Base-by-base conservation (phyloP, 2,329 filamentous ascomycete species). In the Fusarium transvaalense region DNA sequence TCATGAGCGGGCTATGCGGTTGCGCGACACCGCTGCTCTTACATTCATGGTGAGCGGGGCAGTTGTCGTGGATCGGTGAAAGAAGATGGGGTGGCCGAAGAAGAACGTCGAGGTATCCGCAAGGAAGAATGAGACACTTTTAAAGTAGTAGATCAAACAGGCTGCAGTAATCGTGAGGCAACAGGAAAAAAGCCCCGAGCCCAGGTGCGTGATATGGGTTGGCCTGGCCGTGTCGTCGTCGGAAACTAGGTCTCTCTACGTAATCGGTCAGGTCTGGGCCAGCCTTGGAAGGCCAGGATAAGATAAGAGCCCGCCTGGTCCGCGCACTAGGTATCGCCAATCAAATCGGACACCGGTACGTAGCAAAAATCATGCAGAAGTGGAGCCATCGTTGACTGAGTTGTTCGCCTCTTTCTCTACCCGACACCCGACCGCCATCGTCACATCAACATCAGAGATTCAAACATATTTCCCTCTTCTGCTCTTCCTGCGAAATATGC, bases 341-440 rank as follows among this genome's bases (percentile, higher is more conserved):
- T 78, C 71, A 78, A 45, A 51, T 55, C 62, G 46, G 43, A 61
- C 64, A 61, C 60, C 56, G 60, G 71, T 61, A 66, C 69, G 66
- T 73, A 73, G 74, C 71, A 69, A 75, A 76, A 76, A 75, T 77
- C 74, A 78, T 77, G 72, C 72, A 74, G 66, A 75, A 62, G 66
- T 71, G 65, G 71, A 65, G 66, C 68, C 66, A 62, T 62, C 29
- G n/a, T 62, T 55, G 52, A 55, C 39, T 62, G 57, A 62, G 48
- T 70, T 64, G 61, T 71, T 73, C 71, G 71, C 61, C 66, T 72
- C 66, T 67, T 41, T 42, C n/a, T 47, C 25, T 6, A 25, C 23
- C 23, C 23, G 23, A 46, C 41, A 43, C 48, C 61, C 66, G 56
- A 66, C 56, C 68, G 61, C 61, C 60, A 64, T 48, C 62, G 63